Percentiles rank a stretch among this genome's conserved stretches.
Conservation (phyloP, 225 moss, liverwort and hornwort species). For the Neckera pumila region DNA sequence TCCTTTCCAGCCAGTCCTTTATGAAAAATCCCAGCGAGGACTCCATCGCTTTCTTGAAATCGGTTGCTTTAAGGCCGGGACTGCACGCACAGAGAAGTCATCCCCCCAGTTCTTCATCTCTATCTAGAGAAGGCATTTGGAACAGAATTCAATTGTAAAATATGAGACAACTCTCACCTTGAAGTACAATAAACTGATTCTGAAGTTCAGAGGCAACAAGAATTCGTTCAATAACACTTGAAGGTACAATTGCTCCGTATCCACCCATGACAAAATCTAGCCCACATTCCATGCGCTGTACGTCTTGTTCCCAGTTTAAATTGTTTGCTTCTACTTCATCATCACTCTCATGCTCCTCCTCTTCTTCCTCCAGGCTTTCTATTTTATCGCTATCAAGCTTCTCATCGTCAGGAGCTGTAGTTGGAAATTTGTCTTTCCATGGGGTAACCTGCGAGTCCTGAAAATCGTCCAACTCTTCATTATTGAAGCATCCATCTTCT, state of each 20-base stretch:
- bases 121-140: too few species aligned
- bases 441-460: too few species aligned
- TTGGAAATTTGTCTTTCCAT: too few species aligned
- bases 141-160: too few species aligned
- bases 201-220: background rate
- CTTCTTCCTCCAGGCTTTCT: too few species aligned
- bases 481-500: too few species aligned
- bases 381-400: too few species aligned
- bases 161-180: too few species aligned
- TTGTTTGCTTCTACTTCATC: background rate
- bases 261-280: background rate
- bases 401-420: too few species aligned
- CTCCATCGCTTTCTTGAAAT: background rate
- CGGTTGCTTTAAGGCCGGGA: background rate
- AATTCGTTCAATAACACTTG: background rate
- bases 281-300: background rate
- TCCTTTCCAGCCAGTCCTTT: background rate
- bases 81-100: background rate
- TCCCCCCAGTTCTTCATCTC: background rate
- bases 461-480: too few species aligned
- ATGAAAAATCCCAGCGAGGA: background rate
- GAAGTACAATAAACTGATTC: background rate
- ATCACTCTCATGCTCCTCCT: background rate
- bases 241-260: background rate
- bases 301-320: background rate